Evolutionary conservation across 768 basidiomycete species (phyloP).

Genomic region (Tephrocybe rancida): DNA sequence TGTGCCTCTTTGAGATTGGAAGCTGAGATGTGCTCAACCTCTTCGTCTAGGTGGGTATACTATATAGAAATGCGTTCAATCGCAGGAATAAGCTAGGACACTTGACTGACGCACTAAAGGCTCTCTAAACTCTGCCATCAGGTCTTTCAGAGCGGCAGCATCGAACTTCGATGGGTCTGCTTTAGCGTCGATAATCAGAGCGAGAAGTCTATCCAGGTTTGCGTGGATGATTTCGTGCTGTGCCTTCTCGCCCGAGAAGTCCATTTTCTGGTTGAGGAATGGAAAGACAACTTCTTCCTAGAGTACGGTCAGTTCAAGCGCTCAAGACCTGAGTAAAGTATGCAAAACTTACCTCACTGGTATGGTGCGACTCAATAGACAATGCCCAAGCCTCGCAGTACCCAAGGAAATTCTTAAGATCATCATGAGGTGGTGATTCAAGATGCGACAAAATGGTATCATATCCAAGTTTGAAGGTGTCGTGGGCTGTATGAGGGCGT

Average conservation of each 20-base stretch:
- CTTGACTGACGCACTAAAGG: constrained; percentile 28
- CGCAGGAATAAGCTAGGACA: neutral
- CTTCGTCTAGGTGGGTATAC: constrained; percentile 39
- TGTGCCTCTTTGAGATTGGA: constrained; percentile 29
- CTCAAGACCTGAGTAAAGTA: neutral
- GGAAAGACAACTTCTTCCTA: constrained; percentile 37
- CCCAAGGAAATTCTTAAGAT: constrained; percentile 40
- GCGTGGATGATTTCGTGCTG: constrained; percentile 37
- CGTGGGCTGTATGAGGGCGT: constrained; percentile 28
- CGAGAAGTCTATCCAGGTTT: constrained; percentile 27
- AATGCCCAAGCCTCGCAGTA: constrained; percentile 40
- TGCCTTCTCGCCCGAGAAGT: constrained; percentile 36
- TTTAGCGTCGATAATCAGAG: constrained; percentile 22
- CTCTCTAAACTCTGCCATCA: constrained; percentile 28
- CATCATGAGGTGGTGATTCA: constrained; percentile 33
- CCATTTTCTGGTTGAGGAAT: constrained; percentile 35
- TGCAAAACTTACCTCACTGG: constrained; percentile 29
- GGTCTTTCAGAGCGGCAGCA: constrained; percentile 22
- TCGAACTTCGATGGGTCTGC: constrained; percentile 32
- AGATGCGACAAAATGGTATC: constrained; percentile 35
- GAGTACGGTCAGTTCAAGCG: neutral
- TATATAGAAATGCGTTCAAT: constrained; percentile 8
- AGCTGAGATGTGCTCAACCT: constrained; percentile 33
- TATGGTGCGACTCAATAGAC: constrained; percentile 36
- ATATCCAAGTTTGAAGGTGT: constrained; percentile 37